These are phyloP conservation scores for Heterococcus sp. DNA, from an alignment of 108 stramenopile species.

Conservation along the genomic window DNA sequence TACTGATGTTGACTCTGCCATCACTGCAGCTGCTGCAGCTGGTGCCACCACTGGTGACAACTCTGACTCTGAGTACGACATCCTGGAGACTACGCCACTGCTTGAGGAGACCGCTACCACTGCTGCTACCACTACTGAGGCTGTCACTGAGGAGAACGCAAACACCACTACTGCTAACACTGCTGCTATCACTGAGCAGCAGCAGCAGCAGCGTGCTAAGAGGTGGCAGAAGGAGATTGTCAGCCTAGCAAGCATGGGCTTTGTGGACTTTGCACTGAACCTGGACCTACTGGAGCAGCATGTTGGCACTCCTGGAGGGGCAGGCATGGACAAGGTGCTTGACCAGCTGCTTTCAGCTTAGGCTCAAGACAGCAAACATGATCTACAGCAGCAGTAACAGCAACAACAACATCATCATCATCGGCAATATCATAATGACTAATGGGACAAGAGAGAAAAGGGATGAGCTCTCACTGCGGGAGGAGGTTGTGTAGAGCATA, in stretches of 20 bases:
- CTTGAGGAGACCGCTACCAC: not conserved
- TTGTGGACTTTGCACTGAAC: slow-evolving; percentile 31
- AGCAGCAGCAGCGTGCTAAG: not conserved
- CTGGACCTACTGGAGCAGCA: slow-evolving; percentile 50
- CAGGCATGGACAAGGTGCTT: slow-evolving; percentile 10
- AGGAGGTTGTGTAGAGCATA: too few relatives aligned
- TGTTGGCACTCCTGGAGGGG: slow-evolving; percentile 11
- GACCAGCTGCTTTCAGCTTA: not conserved
- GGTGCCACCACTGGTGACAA: not conserved
- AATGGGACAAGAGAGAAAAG: too few relatives aligned
- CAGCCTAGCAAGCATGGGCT: slow-evolving; percentile 53
- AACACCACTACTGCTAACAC: not conserved
- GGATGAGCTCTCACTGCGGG: too few relatives aligned
- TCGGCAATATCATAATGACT: too few relatives aligned
- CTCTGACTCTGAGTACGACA: not conserved
- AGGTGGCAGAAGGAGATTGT: slow-evolving; percentile 41
- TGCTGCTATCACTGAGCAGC: not conserved
- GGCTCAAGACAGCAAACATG: too few relatives aligned
- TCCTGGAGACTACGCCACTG: slow-evolving; percentile 3
- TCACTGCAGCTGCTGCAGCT: not conserved
- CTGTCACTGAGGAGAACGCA: not conserved
- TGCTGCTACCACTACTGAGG: not conserved
- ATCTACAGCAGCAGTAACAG: too few relatives aligned
- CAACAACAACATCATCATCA: too few relatives aligned
- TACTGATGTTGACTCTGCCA: not conserved